Evolutionary conservation across 2,329 filamentous ascomycete genomes (phyloP), one percentile per base, ranked within the genome.

Genomic region (Aspergillus sp.): DNA sequence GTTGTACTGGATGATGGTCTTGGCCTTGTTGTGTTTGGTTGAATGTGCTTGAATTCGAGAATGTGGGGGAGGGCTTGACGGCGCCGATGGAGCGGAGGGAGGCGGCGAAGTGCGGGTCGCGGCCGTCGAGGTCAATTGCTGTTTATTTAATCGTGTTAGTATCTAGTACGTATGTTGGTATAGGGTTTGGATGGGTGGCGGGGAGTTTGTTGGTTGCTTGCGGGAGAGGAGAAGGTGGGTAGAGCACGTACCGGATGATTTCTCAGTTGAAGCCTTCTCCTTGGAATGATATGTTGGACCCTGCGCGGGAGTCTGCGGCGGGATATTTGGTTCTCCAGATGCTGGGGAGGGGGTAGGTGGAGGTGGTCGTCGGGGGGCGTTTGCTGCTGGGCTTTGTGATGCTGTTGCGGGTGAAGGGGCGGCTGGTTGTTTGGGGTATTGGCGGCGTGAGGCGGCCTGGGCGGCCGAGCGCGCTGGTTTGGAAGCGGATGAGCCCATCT

Each of bases 41-140:
- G 64, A 82, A 84, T 23, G 79, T 79, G 45, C 84, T 86, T 41
- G 81, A 79, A 35, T 79, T 75, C 11, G 83, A 86, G 61, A 81
- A 76, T 25, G 83, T 84, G 3, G 83, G 83, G 58, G 81, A 81
- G 31, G 83, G 83, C 54, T 80, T 81, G 7, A 87, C 84, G 55
- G 83, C 80, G 56, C 84, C 85, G 57, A 87, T 76, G 46, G 75
- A 77, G 66, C 87, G 89, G 61, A 98, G 90, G 63, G 92, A 96
- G 70, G 86, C 88, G 81, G 93, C 90, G 84, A 82, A 93, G 68
- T 82, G 78, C 1, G 84, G 84, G 68, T 87, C 85, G 58, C 80
- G 81, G 56, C 79, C 84, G 67, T 88, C 85, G 66, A 84, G 78
- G 64, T 86, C 82, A 61, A 87, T 81, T 50, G 81, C 82, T 83